These are phyloP conservation scores for Osmanthus fragrans DNA, from an alignment of 257 asterid genomes.

Conservation along the genomic window DNA sequence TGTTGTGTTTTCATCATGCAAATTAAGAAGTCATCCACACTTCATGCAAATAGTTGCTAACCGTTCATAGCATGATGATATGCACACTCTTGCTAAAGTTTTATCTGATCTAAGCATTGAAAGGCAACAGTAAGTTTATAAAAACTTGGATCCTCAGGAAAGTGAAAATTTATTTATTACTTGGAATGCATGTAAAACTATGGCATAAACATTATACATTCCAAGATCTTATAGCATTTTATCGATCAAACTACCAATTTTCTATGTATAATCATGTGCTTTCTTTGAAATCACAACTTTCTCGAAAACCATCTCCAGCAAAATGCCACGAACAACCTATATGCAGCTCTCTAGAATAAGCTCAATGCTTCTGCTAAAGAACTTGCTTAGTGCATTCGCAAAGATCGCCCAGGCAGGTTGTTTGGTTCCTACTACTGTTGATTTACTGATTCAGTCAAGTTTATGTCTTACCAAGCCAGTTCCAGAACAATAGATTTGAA, in stretches of 20 bases:
- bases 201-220: too few relatives aligned
- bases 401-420: too few relatives aligned
- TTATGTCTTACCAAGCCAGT: too few relatives aligned
- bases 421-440: too few relatives aligned
- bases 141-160: background rate
- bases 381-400: too few relatives aligned
- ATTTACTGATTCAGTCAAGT: too few relatives aligned
- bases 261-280: too few relatives aligned
- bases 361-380: background rate
- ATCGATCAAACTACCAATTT: too few relatives aligned
- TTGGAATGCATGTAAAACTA: too few relatives aligned
- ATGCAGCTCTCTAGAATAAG: background rate
- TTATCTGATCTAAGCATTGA: slow-evolving; percentile 78
- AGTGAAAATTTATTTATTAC: background rate
- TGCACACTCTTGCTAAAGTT: slow-evolving; percentile 65
- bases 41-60: slow-evolving; percentile 47
- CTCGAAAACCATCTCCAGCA: background rate
- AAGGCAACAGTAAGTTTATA: slow-evolving; percentile 78
- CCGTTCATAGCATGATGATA: slow-evolving; percentile 69
- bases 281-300: too few relatives aligned
- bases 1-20: slow-evolving; percentile 33
- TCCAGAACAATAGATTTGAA: too few relatives aligned
- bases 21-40: slow-evolving; percentile 80
- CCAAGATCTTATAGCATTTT: too few relatives aligned
- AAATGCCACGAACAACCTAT: background rate